A percentile compares a stretch with the other conserved stretches of the same genome.
Evolutionary conservation across 495 filamentous ascomycete genomes (phyloP).

Genomic region (Aspergillus heteromorphus): DNA sequence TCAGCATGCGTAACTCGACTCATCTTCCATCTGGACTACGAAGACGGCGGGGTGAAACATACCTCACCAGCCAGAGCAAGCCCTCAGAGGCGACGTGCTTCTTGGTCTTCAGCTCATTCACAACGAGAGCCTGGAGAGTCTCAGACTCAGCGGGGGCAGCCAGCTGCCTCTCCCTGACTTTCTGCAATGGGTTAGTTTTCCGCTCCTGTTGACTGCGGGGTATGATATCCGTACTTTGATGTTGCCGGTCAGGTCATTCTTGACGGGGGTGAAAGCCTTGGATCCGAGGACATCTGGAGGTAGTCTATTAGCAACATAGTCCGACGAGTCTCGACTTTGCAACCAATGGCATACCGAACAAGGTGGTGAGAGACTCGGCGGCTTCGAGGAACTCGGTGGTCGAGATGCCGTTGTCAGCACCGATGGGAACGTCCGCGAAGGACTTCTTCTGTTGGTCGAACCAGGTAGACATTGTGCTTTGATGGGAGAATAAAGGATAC

Average conservation of each 20-base stretch:
- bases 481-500: slow-evolving; percentile 42
- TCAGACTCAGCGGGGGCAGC: slow-evolving; percentile 69
- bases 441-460: slow-evolving; percentile 76
- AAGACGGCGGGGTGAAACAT: slow-evolving; percentile 18
- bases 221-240: slow-evolving; percentile 61
- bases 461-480: slow-evolving; percentile 56
- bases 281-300: slow-evolving; percentile 73
- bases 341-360: slow-evolving; percentile 67
- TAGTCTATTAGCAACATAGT: not conserved
- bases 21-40: not conserved
- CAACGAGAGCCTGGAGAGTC: slow-evolving; percentile 75
- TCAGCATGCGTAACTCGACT: not conserved
- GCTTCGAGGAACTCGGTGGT: slow-evolving; percentile 91
- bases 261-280: slow-evolving; percentile 77
- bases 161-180: slow-evolving; percentile 80
- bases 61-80: slow-evolving; percentile 88
- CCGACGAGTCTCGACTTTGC: not conserved
- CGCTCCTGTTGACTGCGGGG: slow-evolving; percentile 3
- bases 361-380: slow-evolving; percentile 71
- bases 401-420: slow-evolving; percentile 62
- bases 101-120: slow-evolving; percentile 81
- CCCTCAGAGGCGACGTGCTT: slow-evolving; percentile 84
- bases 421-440: slow-evolving; percentile 76
- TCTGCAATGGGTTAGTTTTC: slow-evolving; percentile 48
- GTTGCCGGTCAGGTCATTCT: slow-evolving; percentile 86